Evolutionary conservation across 2,329 filamentous ascomycete species (phyloP), one percentile per base, ranked within the genome.

Genomic region (Cryphonectria carpinicola): DNA sequence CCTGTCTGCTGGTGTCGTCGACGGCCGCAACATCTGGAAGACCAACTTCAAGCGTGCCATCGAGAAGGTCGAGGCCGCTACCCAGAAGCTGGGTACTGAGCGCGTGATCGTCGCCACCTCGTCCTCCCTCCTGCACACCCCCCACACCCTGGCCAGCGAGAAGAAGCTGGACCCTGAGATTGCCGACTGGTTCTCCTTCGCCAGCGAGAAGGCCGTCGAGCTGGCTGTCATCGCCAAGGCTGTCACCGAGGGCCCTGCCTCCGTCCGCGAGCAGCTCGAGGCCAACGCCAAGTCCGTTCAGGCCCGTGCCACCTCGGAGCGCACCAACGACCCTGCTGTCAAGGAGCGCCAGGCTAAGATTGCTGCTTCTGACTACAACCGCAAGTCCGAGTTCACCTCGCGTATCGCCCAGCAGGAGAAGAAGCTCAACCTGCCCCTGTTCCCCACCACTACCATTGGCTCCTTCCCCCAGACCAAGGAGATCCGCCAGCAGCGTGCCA

Each of bases 11-110:
- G 96, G 96, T 93, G 93, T 99, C 78, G 96, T 99, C 76, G 95
- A 99, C 79, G 96, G 96, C 79, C 94, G 96, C 80, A 99, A 99
- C 90, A 98, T 99, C 88, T 99, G 96, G 96, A 99, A 99, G 93
- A 98, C 94, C 85, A 97, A 98, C 91, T 92, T 98, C 87, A 93
- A 97, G 90, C 90, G 90, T 79, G 94, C 96, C 80, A 97, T 99
- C 75, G 95, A 96, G 87, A 89, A 86, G 75, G 92, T 96, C 73
- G 94, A 98, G 90, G 87, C 89, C 72, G 96, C 95, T 75, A 87
- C 98, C 79, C 93, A 98, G 87, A 89, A 97, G 87, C 90, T 99
- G 74, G 95, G 96, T 86, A 95, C 97, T 89, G 95, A 98, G 77
- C 93, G 96, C 81, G 95, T 99, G 82, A 93, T 99, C 77, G 94